phyloP scores from a whole-genome alignment of 2,329 filamentous ascomycete species.

The Nemania sp. region DNA sequence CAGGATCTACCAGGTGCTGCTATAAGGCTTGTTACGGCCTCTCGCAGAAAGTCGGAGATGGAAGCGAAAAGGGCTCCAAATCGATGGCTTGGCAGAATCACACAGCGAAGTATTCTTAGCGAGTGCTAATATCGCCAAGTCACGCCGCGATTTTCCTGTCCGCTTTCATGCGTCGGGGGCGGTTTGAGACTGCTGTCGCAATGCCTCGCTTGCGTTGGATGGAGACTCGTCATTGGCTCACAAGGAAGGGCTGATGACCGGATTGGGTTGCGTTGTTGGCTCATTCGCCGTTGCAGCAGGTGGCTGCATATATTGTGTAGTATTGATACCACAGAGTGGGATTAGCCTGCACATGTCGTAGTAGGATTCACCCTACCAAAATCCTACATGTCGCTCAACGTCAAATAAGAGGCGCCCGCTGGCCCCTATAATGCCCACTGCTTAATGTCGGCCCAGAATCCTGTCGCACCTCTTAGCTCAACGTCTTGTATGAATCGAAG shows the following conservation, averaged over 20 bases:
- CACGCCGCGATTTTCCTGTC: not conserved
- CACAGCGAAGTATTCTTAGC: too few relatives aligned
- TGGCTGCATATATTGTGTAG: slow-evolving; percentile 14
- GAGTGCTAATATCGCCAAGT: not conserved
- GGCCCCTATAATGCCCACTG: not conserved
- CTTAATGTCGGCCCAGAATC: slow-evolving; percentile 4
- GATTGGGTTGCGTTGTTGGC: not conserved
- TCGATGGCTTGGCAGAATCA: too few relatives aligned
- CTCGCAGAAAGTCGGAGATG: too few relatives aligned
- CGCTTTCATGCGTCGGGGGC: not conserved
- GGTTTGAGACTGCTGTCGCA: slow-evolving; percentile 2
- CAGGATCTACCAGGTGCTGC: too few relatives aligned
- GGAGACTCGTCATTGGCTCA: not conserved
- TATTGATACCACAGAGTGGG: slow-evolving; percentile 4
- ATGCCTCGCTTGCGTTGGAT: slow-evolving; percentile 8
- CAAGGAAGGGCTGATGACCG: not conserved
- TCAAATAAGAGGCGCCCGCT: not conserved
- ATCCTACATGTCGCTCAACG: not conserved
- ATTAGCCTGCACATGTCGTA: slow-evolving; percentile 5
- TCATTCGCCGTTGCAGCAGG: slow-evolving; percentile 7
- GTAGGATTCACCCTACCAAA: slow-evolving; percentile 12
- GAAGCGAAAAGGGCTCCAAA: too few relatives aligned
- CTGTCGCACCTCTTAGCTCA: slow-evolving; percentile 10
- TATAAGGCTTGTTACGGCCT: too few relatives aligned
- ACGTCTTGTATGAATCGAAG: not conserved